Conservation (phyloP, 2,329 filamentous ascomycete species). For the Fusarium goolgardi region DNA sequence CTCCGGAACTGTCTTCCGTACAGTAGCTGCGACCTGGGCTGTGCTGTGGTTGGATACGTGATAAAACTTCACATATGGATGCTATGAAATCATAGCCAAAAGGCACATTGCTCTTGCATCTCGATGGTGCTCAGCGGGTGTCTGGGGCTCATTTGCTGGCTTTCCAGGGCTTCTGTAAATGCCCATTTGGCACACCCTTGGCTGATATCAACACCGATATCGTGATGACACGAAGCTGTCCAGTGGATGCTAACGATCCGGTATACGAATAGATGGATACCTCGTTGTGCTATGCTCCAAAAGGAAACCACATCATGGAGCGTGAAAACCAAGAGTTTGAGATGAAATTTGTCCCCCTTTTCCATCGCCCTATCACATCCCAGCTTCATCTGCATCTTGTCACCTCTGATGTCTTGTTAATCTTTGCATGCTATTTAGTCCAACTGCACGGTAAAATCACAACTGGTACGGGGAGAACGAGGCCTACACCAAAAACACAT, state of each 20-base stretch:
- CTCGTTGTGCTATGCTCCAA: neutral
- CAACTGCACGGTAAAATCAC: slow-evolving; percentile 4
- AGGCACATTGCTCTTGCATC: slow-evolving; percentile 15
- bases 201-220: slow-evolving; percentile 15
- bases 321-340: slow-evolving; percentile 1
- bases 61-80: slow-evolving; percentile 26
- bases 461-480: neutral
- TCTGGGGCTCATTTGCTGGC: slow-evolving; percentile 1
- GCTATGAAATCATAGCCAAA: slow-evolving; percentile 29
- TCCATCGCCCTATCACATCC: neutral
- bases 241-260: neutral
- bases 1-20: slow-evolving; percentile 14
- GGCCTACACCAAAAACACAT: slow-evolving; percentile 5
- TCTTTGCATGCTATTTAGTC: neutral
- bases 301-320: slow-evolving; percentile 10
- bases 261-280: slow-evolving; percentile 17
- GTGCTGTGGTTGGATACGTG: neutral
- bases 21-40: neutral
- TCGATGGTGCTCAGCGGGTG: slow-evolving; percentile 18
- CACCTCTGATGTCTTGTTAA: slow-evolving; percentile 13
- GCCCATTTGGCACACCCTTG: slow-evolving; percentile 8
- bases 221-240: slow-evolving; percentile 1
- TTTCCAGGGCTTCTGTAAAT: slow-evolving; percentile 4
- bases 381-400: slow-evolving; percentile 20
- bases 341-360: slow-evolving; percentile 11